phyloP scores from a whole-genome alignment of 2,329 filamentous ascomycete species.

The Calonectria pteridis region DNA sequence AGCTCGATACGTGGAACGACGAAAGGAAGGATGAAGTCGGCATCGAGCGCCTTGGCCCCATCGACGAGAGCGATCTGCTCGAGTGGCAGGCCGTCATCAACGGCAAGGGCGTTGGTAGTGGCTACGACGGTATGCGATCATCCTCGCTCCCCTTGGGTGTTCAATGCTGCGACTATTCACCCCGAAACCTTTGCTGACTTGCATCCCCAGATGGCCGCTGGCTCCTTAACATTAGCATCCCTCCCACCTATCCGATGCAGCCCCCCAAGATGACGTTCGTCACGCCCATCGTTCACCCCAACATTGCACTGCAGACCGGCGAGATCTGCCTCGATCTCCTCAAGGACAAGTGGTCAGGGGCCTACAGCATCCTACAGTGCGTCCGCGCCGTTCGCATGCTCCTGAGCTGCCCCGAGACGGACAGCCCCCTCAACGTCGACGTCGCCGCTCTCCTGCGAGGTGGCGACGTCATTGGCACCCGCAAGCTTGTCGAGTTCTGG shows the following conservation, averaged over 20 bases:
- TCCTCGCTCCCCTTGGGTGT: not conserved
- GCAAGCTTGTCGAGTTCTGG: constrained; percentile 79
- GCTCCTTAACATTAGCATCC: constrained; percentile 83
- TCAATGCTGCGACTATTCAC: not conserved
- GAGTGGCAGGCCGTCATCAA: constrained; percentile 72
- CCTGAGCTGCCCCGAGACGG: constrained; percentile 72
- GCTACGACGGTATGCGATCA: constrained; percentile 65
- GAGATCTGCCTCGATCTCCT: constrained; percentile 96
- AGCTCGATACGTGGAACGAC: constrained; percentile 65
- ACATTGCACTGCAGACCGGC: constrained; percentile 77
- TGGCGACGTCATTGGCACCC: constrained; percentile 76
- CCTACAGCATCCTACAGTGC: constrained; percentile 83
- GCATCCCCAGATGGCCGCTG: constrained; percentile 75
- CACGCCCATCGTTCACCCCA: constrained; percentile 90
- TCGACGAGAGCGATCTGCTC: constrained; percentile 66
- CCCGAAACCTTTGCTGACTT: constrained; percentile 11
- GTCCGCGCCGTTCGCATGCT: constrained; percentile 80
- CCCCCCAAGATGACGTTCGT: constrained; percentile 84
- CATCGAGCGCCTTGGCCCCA: constrained; percentile 70
- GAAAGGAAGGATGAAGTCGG: constrained; percentile 64
- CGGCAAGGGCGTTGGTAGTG: constrained; percentile 65
- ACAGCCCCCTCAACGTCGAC: constrained; percentile 84
- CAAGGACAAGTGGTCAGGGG: constrained; percentile 82
- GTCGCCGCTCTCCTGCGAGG: constrained; percentile 77
- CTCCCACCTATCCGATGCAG: constrained; percentile 80